Evolutionary conservation across 2,329 filamentous ascomycete genomes (phyloP), one percentile per base, ranked within the genome.

Genomic region (Hypoxylon sp.): DNA sequence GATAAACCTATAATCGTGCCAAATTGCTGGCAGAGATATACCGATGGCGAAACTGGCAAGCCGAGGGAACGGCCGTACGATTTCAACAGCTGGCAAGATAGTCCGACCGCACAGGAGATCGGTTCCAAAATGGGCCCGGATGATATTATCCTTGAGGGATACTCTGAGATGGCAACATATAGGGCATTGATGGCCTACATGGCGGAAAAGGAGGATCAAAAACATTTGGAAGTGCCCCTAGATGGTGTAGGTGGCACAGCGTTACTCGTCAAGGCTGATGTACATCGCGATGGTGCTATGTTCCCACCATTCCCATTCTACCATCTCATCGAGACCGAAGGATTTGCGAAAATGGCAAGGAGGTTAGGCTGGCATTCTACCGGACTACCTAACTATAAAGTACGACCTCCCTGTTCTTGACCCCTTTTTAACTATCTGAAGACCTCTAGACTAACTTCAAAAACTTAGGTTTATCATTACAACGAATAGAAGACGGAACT

Each of bases 1-100:
- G 84, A 97, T 73, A 91, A 94, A 73, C 82, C 91, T n/a, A 83
- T 99, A 57, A 89, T 97, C 46, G 91, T 92, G 1, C 91, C 94
- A 41, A 99, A 99, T 70, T 97, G 93, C 78, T 97, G 89, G 78
- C 94, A 99, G 75, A 80, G 88, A 57, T 97, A 84, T 74, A 82
- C 81, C 35, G 87, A 97, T 57, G 64, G 77, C 1, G 80, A 88
- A 9, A 86, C 82, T 41, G 87, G 88, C 65, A 79, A 84, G 59
- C 82, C 83, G 76, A 84, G 86, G 31, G 84, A 93, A 67, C 84
- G 94, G 3, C 86, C 92, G 0, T 99, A 99, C 71, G 94, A 99
- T 74, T 97, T 87, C 79, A 99, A 99, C 76, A 96, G 89, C 69
- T 99, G 94, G 94, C 86, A 93, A 66, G 94, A 99, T 69, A 96